phyloP scores from a whole-genome alignment of 75 land plant species.

The Selaginella tamariscina region DNA sequence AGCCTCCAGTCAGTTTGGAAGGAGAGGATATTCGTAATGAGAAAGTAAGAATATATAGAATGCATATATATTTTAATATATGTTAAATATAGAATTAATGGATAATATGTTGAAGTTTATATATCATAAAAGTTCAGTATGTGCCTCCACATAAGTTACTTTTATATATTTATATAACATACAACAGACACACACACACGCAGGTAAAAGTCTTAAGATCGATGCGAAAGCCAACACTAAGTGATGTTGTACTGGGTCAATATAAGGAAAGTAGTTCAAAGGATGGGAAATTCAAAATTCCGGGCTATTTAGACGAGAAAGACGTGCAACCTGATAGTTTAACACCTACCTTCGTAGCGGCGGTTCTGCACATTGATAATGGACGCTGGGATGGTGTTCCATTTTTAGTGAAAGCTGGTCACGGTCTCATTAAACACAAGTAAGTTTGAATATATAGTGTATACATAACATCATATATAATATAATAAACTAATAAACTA shows the following conservation, averaged over 20 bases:
- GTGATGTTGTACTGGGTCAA: slow-evolving; percentile 66
- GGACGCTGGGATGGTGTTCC: slow-evolving; percentile 95
- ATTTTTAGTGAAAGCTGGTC: slow-evolving; percentile 67
- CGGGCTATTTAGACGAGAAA: slow-evolving; percentile 25
- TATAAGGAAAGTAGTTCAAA: slow-evolving; percentile 38
- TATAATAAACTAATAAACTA: no score
- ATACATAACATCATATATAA: no score
- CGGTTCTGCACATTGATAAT: slow-evolving; percentile 73
- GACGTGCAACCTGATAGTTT: slow-evolving; percentile 26
- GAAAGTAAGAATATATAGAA: slow-evolving; percentile 33
- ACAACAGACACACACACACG: no score
- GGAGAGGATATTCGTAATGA: slow-evolving; percentile 82
- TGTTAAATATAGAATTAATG: not conserved
- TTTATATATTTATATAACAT: no score
- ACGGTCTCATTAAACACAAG: slow-evolving; percentile 57
- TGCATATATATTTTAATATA: not conserved
- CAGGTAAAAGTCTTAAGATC: slow-evolving; percentile 85
- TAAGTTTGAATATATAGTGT: not conserved
- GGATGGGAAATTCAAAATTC: slow-evolving; percentile 19
- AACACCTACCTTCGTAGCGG: slow-evolving; percentile 74
- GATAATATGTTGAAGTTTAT: no score
- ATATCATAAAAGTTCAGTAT: no score
- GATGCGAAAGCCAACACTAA: slow-evolving; percentile 35
- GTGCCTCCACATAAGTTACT: no score
- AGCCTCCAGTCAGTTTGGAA: slow-evolving; percentile 71